Evolutionary conservation across 148 eudicot species (phyloP).

Genomic region (Cornus kousa): DNA sequence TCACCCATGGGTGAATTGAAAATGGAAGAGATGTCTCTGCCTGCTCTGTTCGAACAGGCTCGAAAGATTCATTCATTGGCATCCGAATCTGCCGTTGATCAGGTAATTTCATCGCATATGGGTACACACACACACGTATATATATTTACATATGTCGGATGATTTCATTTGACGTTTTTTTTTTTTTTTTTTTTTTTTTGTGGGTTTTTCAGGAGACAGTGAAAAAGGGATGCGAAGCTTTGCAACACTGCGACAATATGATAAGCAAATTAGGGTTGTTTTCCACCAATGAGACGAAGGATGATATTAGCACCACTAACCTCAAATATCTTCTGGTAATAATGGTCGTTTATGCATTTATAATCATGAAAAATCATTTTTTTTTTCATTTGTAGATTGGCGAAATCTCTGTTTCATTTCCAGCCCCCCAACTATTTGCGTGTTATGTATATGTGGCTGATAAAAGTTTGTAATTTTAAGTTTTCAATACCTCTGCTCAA

Average conservation of each 20-base stretch:
- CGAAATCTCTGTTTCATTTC: not conserved
- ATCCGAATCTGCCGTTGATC: conserved; percentile 9
- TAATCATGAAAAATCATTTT: not conserved
- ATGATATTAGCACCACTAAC: conserved; percentile 20
- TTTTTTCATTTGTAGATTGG: not conserved
- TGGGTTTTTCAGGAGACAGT: conserved; percentile 8
- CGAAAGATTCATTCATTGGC: not conserved
- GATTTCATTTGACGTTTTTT: not conserved
- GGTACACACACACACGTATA: not conserved
- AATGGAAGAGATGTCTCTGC: conserved; percentile 19
- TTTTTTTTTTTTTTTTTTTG: not conserved
- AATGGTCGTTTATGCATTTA: not conserved
- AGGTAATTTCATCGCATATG: not conserved
- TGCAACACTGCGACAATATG: conserved; percentile 16
- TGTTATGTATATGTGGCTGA: not conserved
- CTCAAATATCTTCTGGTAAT: not conserved
- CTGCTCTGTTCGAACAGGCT: conserved; percentile 10
- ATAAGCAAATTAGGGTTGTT: conserved; percentile 21
- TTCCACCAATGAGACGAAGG: conserved; percentile 17
- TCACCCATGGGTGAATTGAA: conserved; percentile 6
- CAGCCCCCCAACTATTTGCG: not conserved
- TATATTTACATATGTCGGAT: not conserved
- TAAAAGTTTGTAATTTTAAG: not conserved
- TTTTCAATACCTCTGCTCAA: no score
- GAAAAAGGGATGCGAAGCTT: conserved; percentile 15